Conservation (phyloP, 176 grass and related monocot genomes). For the Zea mays region DNA sequence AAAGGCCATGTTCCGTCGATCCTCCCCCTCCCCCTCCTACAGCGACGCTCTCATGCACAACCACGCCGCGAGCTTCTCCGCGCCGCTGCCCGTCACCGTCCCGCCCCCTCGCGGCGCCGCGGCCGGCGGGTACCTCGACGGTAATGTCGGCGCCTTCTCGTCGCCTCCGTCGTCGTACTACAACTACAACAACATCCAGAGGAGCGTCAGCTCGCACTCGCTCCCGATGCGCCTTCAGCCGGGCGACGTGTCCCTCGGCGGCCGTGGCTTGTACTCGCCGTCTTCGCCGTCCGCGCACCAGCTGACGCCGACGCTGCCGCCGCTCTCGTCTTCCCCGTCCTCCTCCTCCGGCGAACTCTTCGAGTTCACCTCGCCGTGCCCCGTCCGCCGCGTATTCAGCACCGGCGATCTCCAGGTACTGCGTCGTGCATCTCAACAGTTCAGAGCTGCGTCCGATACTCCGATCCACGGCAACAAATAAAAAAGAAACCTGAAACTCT, state of each 20-base stretch:
- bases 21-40: slow-evolving; percentile 18
- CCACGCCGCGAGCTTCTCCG: slow-evolving; percentile 42
- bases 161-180: slow-evolving; percentile 38
- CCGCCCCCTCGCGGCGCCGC: slow-evolving; percentile 4
- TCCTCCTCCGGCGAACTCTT: slow-evolving; percentile 66
- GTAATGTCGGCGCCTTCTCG: slow-evolving; percentile 40
- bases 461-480: not conserved
- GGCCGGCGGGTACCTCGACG: slow-evolving; percentile 30
- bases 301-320: slow-evolving; percentile 17
- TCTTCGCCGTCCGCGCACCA: slow-evolving; percentile 34
- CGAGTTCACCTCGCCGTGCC: slow-evolving; percentile 51
- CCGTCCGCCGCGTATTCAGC: slow-evolving; percentile 76
- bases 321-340: slow-evolving; percentile 55
- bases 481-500: not conserved
- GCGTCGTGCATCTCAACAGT: not conserved
- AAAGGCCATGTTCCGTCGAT: slow-evolving; percentile 58
- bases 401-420: slow-evolving; percentile 84
- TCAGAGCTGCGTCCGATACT: not conserved
- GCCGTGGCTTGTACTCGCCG: slow-evolving; percentile 31
- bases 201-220: slow-evolving; percentile 66
- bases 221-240: slow-evolving; percentile 43
- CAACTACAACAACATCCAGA: slow-evolving; percentile 49
- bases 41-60: slow-evolving; percentile 30
- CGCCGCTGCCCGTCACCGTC: slow-evolving; percentile 7
- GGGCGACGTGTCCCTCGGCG: slow-evolving; percentile 8